phyloP scores from a whole-genome alignment of 225 moss, liverwort and hornwort genomes.

The Sphagnum contortum region DNA sequence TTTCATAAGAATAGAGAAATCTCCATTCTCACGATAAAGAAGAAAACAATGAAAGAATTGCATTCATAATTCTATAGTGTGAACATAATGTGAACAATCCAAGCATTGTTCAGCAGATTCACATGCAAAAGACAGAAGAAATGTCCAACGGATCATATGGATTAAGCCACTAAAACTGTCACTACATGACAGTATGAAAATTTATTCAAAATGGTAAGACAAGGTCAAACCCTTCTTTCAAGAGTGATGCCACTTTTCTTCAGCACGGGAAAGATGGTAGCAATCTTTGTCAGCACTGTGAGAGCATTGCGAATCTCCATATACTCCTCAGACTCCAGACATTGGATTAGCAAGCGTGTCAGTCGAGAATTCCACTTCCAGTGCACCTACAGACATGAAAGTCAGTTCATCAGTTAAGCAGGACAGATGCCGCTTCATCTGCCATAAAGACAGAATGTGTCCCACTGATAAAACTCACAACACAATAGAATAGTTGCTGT shows the following conservation, averaged over 20 bases:
- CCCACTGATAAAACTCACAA: not conserved
- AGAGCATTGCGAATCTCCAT: slow-evolving; percentile 99
- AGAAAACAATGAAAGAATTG: not conserved
- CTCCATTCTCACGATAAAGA: no score
- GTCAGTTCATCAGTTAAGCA: no score
- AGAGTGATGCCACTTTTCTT: slow-evolving; percentile 93
- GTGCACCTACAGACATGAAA: slow-evolving; percentile 52
- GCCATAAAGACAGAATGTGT: not conserved
- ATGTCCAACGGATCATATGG: no score
- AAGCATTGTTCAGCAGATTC: no score
- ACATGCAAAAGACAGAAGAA: no score
- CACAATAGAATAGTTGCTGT: not conserved
- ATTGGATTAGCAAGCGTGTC: slow-evolving; percentile 86
- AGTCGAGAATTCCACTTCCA: slow-evolving; percentile 99
- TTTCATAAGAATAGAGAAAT: no score
- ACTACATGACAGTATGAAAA: no score
- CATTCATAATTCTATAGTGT: not conserved
- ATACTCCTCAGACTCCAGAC: slow-evolving; percentile 90
- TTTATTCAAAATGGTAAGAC: not conserved
- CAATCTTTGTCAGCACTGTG: slow-evolving; percentile 89
- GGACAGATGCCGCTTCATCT: no score
- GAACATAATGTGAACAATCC: no score
- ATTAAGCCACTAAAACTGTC: no score
- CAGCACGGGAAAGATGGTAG: slow-evolving; percentile 90
- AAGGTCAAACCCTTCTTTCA: slow-evolving; percentile 65